Evolutionary conservation across 257 asterid species (phyloP).

Genomic region (Mitragyna speciosa): DNA sequence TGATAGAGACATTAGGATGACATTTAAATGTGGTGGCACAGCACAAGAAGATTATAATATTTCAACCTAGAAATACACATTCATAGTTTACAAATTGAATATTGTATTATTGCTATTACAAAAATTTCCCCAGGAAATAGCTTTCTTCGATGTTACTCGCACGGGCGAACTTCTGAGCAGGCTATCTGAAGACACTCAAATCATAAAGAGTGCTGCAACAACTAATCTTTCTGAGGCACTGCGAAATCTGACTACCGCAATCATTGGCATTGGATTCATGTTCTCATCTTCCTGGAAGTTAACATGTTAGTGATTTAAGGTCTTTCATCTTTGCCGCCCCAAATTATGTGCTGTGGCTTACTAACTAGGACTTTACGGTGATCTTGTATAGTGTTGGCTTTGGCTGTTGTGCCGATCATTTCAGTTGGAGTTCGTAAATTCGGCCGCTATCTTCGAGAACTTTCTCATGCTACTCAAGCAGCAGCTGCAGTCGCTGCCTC

Average conservation of each 20-base stretch:
- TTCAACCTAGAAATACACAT: not conserved
- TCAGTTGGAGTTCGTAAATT: constrained; percentile 66
- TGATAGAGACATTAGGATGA: not conserved
- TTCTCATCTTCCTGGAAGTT: constrained; percentile 77
- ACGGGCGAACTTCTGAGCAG: constrained; percentile 93
- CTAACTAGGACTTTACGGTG: constrained; percentile 1
- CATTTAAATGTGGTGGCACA: not conserved
- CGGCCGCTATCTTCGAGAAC: constrained; percentile 76
- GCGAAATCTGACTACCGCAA: constrained; percentile 74
- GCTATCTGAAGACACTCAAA: constrained; percentile 92
- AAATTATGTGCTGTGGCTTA: not conserved
- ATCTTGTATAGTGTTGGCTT: constrained; percentile 60
- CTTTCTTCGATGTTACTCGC: constrained; percentile 83
- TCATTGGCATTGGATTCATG: constrained; percentile 87
- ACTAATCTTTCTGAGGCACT: constrained; percentile 89
- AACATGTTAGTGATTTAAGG: constrained; percentile 25
- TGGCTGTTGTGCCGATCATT: constrained; percentile 76
- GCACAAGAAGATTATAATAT: not conserved
- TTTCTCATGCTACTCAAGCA: constrained; percentile 84
- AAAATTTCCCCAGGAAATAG: constrained; percentile 59
- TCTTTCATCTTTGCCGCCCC: not conserved
- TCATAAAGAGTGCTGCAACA: constrained; percentile 87
- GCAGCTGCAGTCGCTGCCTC: constrained; percentile 92
- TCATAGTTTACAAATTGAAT: not conserved
- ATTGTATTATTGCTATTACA: not conserved